Evolutionary conservation across 129 eudicot genomes (phyloP).

Genomic region (Solidago caesia): DNA sequence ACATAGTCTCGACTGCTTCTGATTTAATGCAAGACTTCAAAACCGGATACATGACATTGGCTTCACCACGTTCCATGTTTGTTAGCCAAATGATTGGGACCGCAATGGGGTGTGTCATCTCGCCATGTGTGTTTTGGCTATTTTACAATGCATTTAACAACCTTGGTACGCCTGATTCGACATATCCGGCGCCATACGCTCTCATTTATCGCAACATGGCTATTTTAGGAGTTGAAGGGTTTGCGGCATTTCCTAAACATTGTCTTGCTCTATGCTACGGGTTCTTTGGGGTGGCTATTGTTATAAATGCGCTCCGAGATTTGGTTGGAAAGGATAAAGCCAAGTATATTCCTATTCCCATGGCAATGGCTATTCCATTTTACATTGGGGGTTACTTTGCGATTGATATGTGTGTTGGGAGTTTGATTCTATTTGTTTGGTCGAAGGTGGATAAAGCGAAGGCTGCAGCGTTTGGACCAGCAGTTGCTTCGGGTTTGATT

Average conservation of each 20-base stretch:
- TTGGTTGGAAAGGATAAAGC: slow-evolving; percentile 53
- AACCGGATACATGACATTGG: slow-evolving; percentile 93
- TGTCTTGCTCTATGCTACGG: slow-evolving; percentile 74
- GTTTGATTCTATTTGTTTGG: slow-evolving; percentile 84
- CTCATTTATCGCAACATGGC: slow-evolving; percentile 83
- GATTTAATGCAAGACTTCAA: slow-evolving; percentile 94
- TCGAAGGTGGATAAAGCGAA: slow-evolving; percentile 59
- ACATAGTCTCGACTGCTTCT: slow-evolving; percentile 91
- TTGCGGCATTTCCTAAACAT: slow-evolving; percentile 72
- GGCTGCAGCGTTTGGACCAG: slow-evolving; percentile 93
- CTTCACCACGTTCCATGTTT: slow-evolving; percentile 95
- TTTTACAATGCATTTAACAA: slow-evolving; percentile 73
- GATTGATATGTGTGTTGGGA: slow-evolving; percentile 92
- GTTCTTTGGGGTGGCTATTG: slow-evolving; percentile 64
- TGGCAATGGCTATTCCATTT: slow-evolving; percentile 99
- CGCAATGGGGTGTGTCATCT: slow-evolving; percentile 84
- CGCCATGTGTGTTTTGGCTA: slow-evolving; percentile 97
- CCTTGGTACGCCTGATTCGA: slow-evolving; percentile 59
- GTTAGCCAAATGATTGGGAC: slow-evolving; percentile 96
- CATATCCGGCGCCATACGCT: slow-evolving; percentile 83
- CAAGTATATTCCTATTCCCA: slow-evolving; percentile 77
- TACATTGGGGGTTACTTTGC: slow-evolving; percentile 81
- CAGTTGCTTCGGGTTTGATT: slow-evolving; percentile 94
- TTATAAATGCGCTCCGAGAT: slow-evolving; percentile 64
- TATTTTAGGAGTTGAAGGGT: slow-evolving; percentile 87